A percentile compares a stretch with the other conserved stretches of the same genome.
These are phyloP conservation scores for Homolaphlyctis polyrhiza DNA, from an alignment of 371 early-diverging fungal genomes.

Conservation along the genomic window DNA sequence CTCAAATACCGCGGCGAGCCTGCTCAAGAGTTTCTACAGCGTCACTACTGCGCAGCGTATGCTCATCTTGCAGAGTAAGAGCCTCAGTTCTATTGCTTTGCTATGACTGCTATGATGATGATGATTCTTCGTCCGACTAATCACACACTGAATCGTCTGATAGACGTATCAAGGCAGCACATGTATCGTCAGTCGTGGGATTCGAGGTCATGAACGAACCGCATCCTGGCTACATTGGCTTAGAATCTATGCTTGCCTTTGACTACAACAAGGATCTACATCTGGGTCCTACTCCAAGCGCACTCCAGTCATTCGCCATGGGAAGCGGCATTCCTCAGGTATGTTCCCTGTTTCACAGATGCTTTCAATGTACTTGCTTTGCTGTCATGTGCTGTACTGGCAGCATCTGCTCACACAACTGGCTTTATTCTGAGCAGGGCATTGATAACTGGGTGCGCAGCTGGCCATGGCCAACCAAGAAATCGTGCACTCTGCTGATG, in stretches of 20 bases:
- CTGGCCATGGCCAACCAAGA: slow-evolving; percentile 69
- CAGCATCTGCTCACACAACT: not conserved
- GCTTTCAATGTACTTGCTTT: not conserved
- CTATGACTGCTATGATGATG: not conserved
- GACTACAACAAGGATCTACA: slow-evolving; percentile 63
- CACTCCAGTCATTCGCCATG: slow-evolving; percentile 66
- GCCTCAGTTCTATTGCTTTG: slow-evolving; percentile 9
- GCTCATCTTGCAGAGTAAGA: slow-evolving; percentile 32
- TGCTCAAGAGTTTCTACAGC: slow-evolving; percentile 68
- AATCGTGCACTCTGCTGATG: slow-evolving; percentile 47
- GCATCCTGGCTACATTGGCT: slow-evolving; percentile 71
- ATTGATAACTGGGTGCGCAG: slow-evolving; percentile 66
- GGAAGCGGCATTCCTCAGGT: slow-evolving; percentile 41
- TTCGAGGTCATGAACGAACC: slow-evolving; percentile 85
- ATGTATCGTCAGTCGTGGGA: slow-evolving; percentile 62
- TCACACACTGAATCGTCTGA: too few relatives aligned
- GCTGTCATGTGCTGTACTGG: not conserved
- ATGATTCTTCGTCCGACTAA: too few relatives aligned
- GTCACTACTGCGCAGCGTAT: slow-evolving; percentile 50
- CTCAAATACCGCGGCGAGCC: slow-evolving; percentile 39
- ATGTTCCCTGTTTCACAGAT: not conserved
- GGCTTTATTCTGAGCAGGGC: slow-evolving; percentile 25
- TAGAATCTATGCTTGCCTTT: slow-evolving; percentile 49
- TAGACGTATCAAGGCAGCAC: slow-evolving; percentile 44
- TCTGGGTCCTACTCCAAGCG: slow-evolving; percentile 64